Percentiles rank a stretch among this genome's conserved stretches.
These are phyloP conservation scores for Cercophora sp. DNA, from an alignment of 495 filamentous ascomycete genomes.

Conservation along the genomic window DNA sequence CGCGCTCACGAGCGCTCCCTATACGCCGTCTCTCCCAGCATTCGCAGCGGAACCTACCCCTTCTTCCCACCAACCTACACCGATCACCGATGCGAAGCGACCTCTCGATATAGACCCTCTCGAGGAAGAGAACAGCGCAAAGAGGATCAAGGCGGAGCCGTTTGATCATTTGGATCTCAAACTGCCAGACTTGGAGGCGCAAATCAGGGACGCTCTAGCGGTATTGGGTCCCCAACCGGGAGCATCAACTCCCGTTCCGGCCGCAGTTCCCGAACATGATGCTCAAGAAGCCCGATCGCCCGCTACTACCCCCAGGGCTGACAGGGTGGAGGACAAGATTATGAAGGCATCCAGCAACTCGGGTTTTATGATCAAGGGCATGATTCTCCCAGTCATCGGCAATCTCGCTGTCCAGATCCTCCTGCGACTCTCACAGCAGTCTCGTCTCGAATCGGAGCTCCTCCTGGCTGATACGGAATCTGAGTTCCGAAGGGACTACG, in stretches of 20 bases:
- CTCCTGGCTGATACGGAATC: slow-evolving; percentile 70
- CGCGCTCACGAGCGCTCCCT: no score
- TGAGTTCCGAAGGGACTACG: slow-evolving; percentile 76
- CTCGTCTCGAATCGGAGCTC: slow-evolving; percentile 60
- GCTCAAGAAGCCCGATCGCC: neutral
- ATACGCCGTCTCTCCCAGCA: no score
- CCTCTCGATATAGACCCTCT: neutral
- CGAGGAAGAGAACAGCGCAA: neutral
- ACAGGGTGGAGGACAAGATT: slow-evolving; percentile 23
- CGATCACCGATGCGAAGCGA: neutral
- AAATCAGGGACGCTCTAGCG: no score
- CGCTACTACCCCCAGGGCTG: slow-evolving; percentile 13
- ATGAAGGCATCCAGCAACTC: slow-evolving; percentile 31
- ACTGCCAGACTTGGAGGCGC: no score
- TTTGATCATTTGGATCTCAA: no score
- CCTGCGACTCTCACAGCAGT: slow-evolving; percentile 40
- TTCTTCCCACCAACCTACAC: no score
- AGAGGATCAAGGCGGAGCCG: neutral
- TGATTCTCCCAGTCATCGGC: slow-evolving; percentile 41
- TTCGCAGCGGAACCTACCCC: no score
- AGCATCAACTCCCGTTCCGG: neutral
- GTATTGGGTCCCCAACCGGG: neutral
- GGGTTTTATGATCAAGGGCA: slow-evolving; percentile 29
- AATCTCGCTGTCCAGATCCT: slow-evolving; percentile 45
- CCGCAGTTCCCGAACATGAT: neutral